These are phyloP conservation scores for Canariomyces notabilis DNA, from an alignment of 2,329 filamentous ascomycete species.

Conservation along the genomic window DNA sequence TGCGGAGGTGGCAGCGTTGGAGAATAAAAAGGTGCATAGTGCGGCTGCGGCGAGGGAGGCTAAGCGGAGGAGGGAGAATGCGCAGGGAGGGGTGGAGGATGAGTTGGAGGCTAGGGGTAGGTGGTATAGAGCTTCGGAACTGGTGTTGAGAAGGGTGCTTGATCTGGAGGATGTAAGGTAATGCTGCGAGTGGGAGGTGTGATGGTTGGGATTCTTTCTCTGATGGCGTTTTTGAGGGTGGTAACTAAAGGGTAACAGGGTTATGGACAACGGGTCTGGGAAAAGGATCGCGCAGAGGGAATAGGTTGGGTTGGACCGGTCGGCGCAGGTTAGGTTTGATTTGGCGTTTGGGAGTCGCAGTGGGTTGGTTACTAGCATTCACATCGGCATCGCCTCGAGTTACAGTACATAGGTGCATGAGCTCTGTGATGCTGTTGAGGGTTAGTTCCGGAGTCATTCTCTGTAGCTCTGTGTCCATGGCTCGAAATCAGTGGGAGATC, in stretches of 20 bases:
- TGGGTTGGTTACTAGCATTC: background rate
- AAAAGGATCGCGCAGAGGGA: background rate
- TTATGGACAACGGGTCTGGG: background rate
- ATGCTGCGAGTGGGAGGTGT: background rate
- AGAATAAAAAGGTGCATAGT: constrained; percentile 60
- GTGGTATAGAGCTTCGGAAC: constrained; percentile 69
- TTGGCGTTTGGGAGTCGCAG: background rate
- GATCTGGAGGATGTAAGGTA: constrained; percentile 48
- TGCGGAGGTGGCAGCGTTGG: constrained; percentile 63
- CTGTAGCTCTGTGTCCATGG: too few relatives aligned
- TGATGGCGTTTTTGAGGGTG: too few relatives aligned
- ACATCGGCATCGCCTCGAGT: background rate
- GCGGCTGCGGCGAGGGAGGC: constrained; percentile 67
- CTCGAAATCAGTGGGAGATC: too few relatives aligned
- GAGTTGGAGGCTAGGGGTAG: constrained; percentile 70
- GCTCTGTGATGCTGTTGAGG: too few relatives aligned
- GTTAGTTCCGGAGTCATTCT: too few relatives aligned
- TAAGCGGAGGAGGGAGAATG: constrained; percentile 60
- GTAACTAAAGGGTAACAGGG: background rate
- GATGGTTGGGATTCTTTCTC: background rate
- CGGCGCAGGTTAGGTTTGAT: background rate
- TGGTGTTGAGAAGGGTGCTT: constrained; percentile 57
- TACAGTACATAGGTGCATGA: too few relatives aligned
- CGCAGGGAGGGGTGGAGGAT: constrained; percentile 61
- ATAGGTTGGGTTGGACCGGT: background rate